Conservation (phyloP, 2,329 filamentous ascomycete genomes). For the Ilyonectria mors-panacis region DNA sequence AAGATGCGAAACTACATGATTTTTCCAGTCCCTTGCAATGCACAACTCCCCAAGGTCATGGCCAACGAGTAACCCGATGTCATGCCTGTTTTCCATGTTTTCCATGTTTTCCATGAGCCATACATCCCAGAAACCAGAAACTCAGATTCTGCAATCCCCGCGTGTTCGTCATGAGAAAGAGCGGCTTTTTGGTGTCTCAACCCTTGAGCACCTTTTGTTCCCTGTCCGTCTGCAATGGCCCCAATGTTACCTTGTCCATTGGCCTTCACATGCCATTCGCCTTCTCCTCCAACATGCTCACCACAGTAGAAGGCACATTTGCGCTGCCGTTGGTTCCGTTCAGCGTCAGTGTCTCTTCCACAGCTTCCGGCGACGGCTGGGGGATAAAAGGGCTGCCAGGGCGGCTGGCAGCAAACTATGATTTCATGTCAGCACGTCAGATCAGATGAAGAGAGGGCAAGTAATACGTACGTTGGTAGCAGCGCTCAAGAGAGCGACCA, state of each 20-base stretch:
- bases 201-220: neutral
- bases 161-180: conserved; percentile 16
- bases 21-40: conserved; percentile 11
- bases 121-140: neutral
- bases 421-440: neutral
- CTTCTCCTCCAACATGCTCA: conserved; percentile 42
- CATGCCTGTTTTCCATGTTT: neutral
- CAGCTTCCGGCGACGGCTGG: conserved; percentile 61
- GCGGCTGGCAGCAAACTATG: conserved; percentile 80
- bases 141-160: neutral
- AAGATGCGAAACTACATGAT: conserved; percentile 17
- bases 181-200: neutral
- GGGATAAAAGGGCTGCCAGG: conserved; percentile 76
- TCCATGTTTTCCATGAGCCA: conserved; percentile 5
- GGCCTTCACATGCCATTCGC: conserved; percentile 37
- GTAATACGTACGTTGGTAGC: conserved; percentile 82
- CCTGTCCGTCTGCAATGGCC: conserved; percentile 4
- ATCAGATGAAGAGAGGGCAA: conserved; percentile 1
- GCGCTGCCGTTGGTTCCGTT: conserved; percentile 29
- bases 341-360: conserved; percentile 26
- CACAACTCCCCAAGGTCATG: conserved; percentile 7
- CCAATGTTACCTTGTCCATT: neutral
- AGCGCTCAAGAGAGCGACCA: conserved; percentile 88
- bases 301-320: conserved; percentile 30
- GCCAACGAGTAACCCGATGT: neutral